Conservation (phyloP, 2,329 filamentous ascomycete species). For the Aspergillus sergii region DNA sequence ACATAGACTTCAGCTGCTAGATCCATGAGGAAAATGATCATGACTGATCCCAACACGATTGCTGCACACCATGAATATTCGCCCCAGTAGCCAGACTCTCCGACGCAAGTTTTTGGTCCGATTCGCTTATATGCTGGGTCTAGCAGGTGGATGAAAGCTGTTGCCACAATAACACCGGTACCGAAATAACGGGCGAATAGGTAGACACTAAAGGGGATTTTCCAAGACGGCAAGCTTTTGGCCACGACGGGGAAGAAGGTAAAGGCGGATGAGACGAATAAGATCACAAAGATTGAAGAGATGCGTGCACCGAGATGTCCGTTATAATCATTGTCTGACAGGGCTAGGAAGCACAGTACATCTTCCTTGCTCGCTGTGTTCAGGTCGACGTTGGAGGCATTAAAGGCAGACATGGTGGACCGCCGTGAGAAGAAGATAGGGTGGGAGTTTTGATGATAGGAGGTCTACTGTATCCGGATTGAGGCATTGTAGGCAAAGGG, state of each 20-base stretch:
- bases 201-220: conserved; percentile 48
- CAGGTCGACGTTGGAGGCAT: conserved; percentile 50
- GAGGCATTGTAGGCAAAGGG: not conserved
- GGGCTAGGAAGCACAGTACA: conserved; percentile 55
- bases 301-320: conserved; percentile 50
- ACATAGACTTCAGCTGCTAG: conserved; percentile 56
- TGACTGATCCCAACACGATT: conserved; percentile 51
- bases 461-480: not conserved
- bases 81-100: conserved; percentile 57
- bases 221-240: conserved; percentile 39
- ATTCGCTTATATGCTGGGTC: conserved; percentile 50
- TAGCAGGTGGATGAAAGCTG: conserved; percentile 52
- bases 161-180: conserved; percentile 51
- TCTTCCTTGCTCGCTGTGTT: conserved; percentile 44
- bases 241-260: conserved; percentile 53
- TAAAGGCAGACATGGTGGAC: conserved; percentile 26
- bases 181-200: conserved; percentile 53
- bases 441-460: not conserved
- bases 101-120: conserved; percentile 52
- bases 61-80: conserved; percentile 57
- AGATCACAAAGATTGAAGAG: conserved; percentile 49
- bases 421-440: not conserved
- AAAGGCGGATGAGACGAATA: conserved; percentile 42
- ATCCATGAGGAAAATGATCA: conserved; percentile 56
- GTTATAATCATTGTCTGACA: conserved; percentile 55